Evolutionary conservation across 176 grass and related monocot species (phyloP), one percentile per base, ranked within the genome.

Genomic region (Saccharum spontaneum): DNA sequence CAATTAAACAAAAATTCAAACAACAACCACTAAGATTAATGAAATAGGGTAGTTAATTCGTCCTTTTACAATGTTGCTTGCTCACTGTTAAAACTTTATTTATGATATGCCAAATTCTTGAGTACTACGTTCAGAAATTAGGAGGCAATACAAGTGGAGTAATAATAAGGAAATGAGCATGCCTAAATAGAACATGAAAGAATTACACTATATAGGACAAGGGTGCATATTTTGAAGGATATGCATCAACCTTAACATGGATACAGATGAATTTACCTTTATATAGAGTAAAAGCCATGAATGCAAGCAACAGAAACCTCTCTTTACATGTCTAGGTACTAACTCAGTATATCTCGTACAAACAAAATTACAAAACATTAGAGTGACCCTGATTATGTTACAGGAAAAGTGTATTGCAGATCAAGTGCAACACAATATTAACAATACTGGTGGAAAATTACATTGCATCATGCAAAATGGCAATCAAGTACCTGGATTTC

Each of bases 401-500:
- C 2, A 60, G 17, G 49, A 28, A 41, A 59, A 3, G 34, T 36
- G 34, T 63, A 43, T 31, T 66, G 9, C 16, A 33, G 2, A 20
- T 46, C 60, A 79, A 46, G 38, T 39, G 16, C 39, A 66, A 46
- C 8, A 46, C 61, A 79, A 31, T 26, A 34, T 48, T 78, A 41
- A 38, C 44, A 10, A 31, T 28, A 46, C 2, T 45, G 24, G 41
- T 40, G 18, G 59, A 79, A 79, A 79, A 66, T 46, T 66, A 5
- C 40, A 45, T 31, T 14, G 59, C 14, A 65, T 45, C 39, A 64
- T 79, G 43, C 40, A 31, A 67, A 66, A 11, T 66, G 14, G 22
- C 44, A 67, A 62, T 34, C 70, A 75, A 26, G 59, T 73, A 93
- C 91, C 85, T 90, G 71, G 43, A 45, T 40, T 78, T 87, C 52